Conservation (phyloP, 208 protist genomes). For the Leishmania aethiopica region DNA sequence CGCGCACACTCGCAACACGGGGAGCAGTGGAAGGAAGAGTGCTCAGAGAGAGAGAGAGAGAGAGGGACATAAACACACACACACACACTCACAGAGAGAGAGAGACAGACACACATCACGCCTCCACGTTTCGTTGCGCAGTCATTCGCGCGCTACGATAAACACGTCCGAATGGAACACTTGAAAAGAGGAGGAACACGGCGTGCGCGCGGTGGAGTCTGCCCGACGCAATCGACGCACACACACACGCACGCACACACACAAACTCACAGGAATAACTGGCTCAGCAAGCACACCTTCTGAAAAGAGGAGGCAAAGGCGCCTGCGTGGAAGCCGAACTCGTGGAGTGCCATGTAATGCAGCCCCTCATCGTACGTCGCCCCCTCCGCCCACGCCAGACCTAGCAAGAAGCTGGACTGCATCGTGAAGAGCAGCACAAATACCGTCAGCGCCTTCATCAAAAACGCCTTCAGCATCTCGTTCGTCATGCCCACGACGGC, state of each 20-base stretch:
- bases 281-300: constrained; percentile 27
- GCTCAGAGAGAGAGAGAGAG: neutral
- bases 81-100: neutral
- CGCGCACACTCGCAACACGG: too few species aligned
- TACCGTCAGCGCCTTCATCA: constrained; percentile 53
- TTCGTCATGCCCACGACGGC: constrained; percentile 31
- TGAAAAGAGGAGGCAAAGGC: constrained; percentile 15
- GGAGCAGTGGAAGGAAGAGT: neutral
- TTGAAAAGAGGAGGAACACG: neutral
- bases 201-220: neutral
- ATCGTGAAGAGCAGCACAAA: constrained; percentile 55
- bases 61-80: neutral
- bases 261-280: constrained; percentile 30
- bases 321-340: constrained; percentile 1
- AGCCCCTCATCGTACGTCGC: constrained; percentile 20
- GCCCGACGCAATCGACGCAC: neutral
- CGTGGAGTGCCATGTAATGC: constrained; percentile 3
- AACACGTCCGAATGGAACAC: neutral
- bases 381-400: constrained; percentile 33
- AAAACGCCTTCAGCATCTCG: constrained; percentile 45
- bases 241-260: neutral
- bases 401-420: constrained; percentile 59
- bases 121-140: neutral
- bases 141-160: too few species aligned
- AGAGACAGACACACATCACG: neutral